These are phyloP conservation scores for Fonsecaea pugnacius DNA, from an alignment of 2,329 filamentous ascomycete species.

Conservation along the genomic window DNA sequence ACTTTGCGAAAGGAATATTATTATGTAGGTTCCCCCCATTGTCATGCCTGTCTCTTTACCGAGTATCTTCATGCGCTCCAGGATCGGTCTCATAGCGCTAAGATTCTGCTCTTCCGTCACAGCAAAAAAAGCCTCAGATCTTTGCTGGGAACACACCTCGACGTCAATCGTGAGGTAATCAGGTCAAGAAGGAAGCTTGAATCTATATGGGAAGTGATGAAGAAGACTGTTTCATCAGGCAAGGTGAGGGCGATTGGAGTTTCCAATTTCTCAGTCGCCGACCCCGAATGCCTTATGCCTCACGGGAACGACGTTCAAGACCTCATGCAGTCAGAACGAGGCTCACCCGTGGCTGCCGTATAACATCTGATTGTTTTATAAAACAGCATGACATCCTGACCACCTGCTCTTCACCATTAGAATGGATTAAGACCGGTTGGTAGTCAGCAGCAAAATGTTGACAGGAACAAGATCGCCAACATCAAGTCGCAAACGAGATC, in stretches of 20 bases:
- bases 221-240: neutral
- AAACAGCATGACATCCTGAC: conserved; percentile 1
- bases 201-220: neutral
- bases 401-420: neutral
- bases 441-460: conserved; percentile 3
- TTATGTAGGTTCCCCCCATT: neutral
- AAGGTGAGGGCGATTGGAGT: conserved; percentile 1
- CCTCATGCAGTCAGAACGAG: neutral
- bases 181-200: too few relatives aligned
- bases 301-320: neutral
- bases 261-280: conserved; percentile 1
- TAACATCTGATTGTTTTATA: neutral
- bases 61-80: neutral
- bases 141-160: too few relatives aligned
- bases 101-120: too few relatives aligned
- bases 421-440: neutral
- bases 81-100: too few relatives aligned
- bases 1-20: neutral
- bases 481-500: conserved; percentile 1
- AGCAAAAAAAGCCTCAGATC: too few relatives aligned
- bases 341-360: neutral
- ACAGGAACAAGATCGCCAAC: neutral
- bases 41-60: neutral
- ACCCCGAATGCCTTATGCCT: neutral
- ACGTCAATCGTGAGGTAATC: too few relatives aligned